Evolutionary conservation across 768 basidiomycete genomes (phyloP), one percentile per base, ranked within the genome.

Genomic region (Termitomyces sp.): DNA sequence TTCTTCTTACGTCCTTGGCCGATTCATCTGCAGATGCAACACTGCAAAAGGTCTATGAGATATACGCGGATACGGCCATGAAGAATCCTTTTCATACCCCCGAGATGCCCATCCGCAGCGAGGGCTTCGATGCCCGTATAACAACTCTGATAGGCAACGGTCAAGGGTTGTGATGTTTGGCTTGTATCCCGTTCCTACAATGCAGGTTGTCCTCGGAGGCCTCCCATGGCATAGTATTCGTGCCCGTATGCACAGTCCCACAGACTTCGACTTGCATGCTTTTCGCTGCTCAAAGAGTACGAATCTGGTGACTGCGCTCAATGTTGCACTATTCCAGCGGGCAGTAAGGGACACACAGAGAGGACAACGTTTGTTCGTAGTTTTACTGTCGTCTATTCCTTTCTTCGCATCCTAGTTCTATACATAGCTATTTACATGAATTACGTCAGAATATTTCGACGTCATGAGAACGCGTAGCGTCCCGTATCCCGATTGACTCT

Each of bases 41-140:
- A 22, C 75, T 99, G 41, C 87, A 88, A 65, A 91, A 86, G 69
- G 86, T 94, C 48, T 98, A 98, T 71, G 94, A 98, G 70, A 84
- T 83, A 20, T 99, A 98, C 70, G 82, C 95, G 0, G 97, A 98
- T 67, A 86, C 90, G 1, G 94, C 94, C 55, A 96, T 98, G 92
- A 98, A 98, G 78, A 98, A 98, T 67, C 97, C 97, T 0, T 99
- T 99, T 72, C 94, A 98, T 71, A 96, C 94, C 5, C 91, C 90
- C n/a, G 97, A 98, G 70, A 99, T 98, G 96, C 97, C 97, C 2
- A 94, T 98, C 62, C 84, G 97, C 48, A 93, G 80, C 45, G 92
- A 94, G 64, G 85, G 83, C 18, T 98, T 98, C 67, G 96, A 98
- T 66, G 73, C 73, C 55, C 81, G 85, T 46, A 84, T 92, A 52